These are phyloP conservation scores for Morella rubra DNA, from an alignment of 306 rosid genomes.

Conservation along the genomic window DNA sequence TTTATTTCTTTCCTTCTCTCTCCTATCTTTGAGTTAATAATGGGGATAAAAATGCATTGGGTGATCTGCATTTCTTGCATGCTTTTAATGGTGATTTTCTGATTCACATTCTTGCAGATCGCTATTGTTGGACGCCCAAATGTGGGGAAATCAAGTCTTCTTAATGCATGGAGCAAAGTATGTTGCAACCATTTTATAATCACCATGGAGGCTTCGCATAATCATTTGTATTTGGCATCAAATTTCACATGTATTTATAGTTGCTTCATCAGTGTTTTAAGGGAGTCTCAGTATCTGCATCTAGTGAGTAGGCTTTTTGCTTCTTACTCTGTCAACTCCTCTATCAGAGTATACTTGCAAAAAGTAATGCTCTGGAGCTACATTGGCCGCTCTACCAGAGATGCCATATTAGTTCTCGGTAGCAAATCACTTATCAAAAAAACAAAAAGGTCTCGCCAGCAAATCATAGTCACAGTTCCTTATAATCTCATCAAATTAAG, in stretches of 20 bases:
- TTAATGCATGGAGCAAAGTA: slow-evolving; percentile 99
- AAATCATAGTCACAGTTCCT: not conserved
- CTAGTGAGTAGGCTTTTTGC: slow-evolving; percentile 5
- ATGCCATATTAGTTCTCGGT: not conserved
- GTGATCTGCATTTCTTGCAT: slow-evolving; percentile 6
- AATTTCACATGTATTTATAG: slow-evolving; percentile 15
- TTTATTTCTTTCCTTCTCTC: not conserved
- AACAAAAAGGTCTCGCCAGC: no score
- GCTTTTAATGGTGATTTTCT: slow-evolving; percentile 25
- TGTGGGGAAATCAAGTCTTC: slow-evolving; percentile 97
- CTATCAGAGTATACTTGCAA: not conserved
- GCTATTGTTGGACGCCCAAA: slow-evolving; percentile 98
- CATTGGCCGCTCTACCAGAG: not conserved
- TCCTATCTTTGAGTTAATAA: not conserved
- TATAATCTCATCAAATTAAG: not conserved
- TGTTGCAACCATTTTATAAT: slow-evolving; percentile 24
- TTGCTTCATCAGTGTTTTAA: slow-evolving; percentile 8
- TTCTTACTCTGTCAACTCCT: not conserved
- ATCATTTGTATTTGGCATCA: slow-evolving; percentile 8
- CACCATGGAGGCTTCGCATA: no score
- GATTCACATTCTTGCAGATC: slow-evolving; percentile 54
- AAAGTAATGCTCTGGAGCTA: not conserved
- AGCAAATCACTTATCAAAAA: no score
- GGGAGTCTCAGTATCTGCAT: slow-evolving; percentile 16
- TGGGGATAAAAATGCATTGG: slow-evolving; percentile 11